Evolutionary conservation across 345 rosid species (phyloP), one percentile per base, ranked within the genome.

Genomic region (Salix caprea): DNA sequence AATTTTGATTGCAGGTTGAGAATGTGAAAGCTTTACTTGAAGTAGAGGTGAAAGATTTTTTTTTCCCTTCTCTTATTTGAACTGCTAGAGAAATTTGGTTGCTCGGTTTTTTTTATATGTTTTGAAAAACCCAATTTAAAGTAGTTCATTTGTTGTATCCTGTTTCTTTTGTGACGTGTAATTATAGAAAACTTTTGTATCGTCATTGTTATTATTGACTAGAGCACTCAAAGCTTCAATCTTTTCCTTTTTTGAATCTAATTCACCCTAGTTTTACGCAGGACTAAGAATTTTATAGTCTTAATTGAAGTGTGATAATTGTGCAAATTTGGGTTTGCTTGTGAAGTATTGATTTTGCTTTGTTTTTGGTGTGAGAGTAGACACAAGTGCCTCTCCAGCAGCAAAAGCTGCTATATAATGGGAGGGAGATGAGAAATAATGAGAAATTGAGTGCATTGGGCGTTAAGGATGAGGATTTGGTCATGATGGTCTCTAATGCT

Each of bases 21-120:
- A 96, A 93, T 81, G 91, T 96, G 80, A 96, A 96, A 82, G 98
- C 99, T 52, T 83, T 96, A 87, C 94, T 93, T 42, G 99, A 96
- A 74, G 98, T 96, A 72, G 99, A 93, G 98, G 99, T 96, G 77
- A 81, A 82, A 58, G 54, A 62, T 28, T 66, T 65, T 14, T 65
- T 19, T 44, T 26, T 18, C 24, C 19, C 54, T 40, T 50, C 18
- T 65, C 28, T 34, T 42, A 8, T 70, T 56, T 21, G 26, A 10
- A 23, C 4, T 6, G 39, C 7, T 21, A 11, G 21, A 12, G 24
- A 21, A 40, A 67, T 37, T 2, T 30, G 54, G 30, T 23, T 23
- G 28, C 28, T 10, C 14, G 64, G 3, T n/a, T 8, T 58, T 9
- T n/a, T 2, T n/a, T n/a, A n/a, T 14, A 46, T 58, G 28, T 58